Base-by-base conservation (phyloP, 2,329 filamentous ascomycete species). In the Beauveria sp. region DNA sequence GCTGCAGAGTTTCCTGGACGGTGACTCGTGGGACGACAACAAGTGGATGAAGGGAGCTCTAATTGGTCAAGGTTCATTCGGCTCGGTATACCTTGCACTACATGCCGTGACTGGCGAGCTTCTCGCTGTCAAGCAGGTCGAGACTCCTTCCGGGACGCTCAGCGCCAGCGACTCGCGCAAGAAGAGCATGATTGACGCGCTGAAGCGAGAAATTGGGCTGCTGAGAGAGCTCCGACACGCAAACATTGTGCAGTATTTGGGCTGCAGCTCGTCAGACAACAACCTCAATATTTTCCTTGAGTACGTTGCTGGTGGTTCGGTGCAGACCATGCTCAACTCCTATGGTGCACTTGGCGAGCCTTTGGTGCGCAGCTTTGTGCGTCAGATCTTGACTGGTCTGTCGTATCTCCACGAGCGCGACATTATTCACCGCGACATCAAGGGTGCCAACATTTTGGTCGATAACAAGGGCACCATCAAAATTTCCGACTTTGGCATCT, bases 21-120 rank as follows among this genome's bases (percentile, higher is more conserved):
- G 91, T 66, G 91, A 97, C 71, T 96, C 91, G 9, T 98, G 95
- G 87, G 93, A 96, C 66, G 93, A 96, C 65, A 90, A 93, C 78
- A 96, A 96, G 75, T 99, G 96, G 90, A 98, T 99, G 92, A 97
- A 98, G 79, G 95, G 95, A 71, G 93, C 93, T 38, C 81, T 98
- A 65, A 99, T 99, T 67, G 95, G 95, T 38, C 92, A 97, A 75
- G 95, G 95, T 65, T 97, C 93, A 5, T 99, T 99, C 70, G 95
- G 95, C 69, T 93, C 88, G 68, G 95, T 99, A 59, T 99, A 96
- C 76, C 83, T 99, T 54, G 95, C 95, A 28, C 82, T 99, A 38
- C 95, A 99, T 73, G 91, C 95, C 56, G 89, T 99, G 60, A 99
- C 95, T 20, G 95, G 93, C 70, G 95, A 98, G 76, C 88, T 99